A percentile compares a stretch with the other conserved stretches of the same genome.
Evolutionary conservation across 2,329 filamentous ascomycete genomes (phyloP).

Genomic region (Botryotinia convoluta): DNA sequence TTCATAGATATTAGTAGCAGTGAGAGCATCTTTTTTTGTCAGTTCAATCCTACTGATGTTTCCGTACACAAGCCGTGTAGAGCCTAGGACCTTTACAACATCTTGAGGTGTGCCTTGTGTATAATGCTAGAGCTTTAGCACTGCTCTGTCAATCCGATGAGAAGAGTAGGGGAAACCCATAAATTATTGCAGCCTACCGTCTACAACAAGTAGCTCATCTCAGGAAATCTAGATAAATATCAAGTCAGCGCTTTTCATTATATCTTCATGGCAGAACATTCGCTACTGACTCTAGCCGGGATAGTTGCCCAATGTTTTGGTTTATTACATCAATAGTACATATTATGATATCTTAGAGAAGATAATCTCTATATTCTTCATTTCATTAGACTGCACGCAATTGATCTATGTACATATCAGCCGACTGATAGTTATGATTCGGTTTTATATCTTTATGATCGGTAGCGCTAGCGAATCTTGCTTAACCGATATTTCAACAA

Average conservation of each 20-base stretch:
- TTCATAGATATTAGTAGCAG: neutral
- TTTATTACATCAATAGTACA: neutral
- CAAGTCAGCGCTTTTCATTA: neutral
- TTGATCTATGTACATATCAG: rapidly evolving
- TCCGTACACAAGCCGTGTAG: neutral
- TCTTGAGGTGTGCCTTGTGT: neutral
- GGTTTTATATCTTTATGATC: neutral
- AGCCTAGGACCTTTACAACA: neutral
- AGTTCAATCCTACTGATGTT: neutral
- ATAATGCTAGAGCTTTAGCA: neutral
- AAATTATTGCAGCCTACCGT: neutral
- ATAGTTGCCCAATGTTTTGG: neutral
- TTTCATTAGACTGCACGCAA: neutral
- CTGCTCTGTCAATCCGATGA: rapidly evolving
- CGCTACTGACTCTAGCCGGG: neutral
- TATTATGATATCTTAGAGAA: rapidly evolving
- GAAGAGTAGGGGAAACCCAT: neutral
- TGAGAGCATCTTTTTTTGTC: neutral
- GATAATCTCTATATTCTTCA: neutral
- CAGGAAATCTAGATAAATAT: too few species aligned
- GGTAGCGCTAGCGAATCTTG: neutral
- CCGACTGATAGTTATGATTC: rapidly evolving
- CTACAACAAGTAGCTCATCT: neutral
- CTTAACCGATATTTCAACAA: neutral
- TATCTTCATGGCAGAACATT: neutral